Evolutionary conservation across 1,284 basidiomycete species (phyloP), one percentile per base, ranked within the genome.

Genomic region (Ceratobasidium sp.): DNA sequence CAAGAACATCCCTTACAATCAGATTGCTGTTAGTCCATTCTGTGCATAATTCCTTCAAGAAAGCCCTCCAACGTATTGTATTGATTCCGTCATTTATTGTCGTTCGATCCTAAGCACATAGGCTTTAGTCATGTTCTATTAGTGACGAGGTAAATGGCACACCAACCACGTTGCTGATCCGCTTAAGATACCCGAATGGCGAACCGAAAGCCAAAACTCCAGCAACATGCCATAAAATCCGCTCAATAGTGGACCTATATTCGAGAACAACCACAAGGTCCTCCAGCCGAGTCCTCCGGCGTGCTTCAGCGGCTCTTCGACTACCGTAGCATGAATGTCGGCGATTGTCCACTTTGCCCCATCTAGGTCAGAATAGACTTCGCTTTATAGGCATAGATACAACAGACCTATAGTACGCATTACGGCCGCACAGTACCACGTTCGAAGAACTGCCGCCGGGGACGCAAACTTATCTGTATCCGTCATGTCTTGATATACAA

Each of bases 21-120:
- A 60, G 41, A 21, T 60, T 60, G 23, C 39, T 43, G 45, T 60
- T 41, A 3, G 39, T 30, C 58, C 58, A 60, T 28, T 60, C 58
- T 23, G 28, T 41, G 28, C 58, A 60, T 9, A 60, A 23, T 26
- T 28, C 39, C 16, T 60, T 45, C 5, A 60, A 10, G 14, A 60
- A 45, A 4, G 39, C 9, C 23, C 39, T 43, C 58, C 58, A 60
- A 3, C 58, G 58, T 12, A 60, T 45, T 5, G 41, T 45, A 26
- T 60, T 60, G 3, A 60, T 45, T 1, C 58, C 58, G 8, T 60
- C 39, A 12, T 30, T 6, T 23, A 45, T 60, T 4, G 8, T 28
- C 3, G 58, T 60, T 36, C 58, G 34, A 28, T 60, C 58, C 58
- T 60, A 16, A 21, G 3, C 3, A n/a, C n/a, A n/a, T n/a, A 14